These are phyloP conservation scores for Wickerhamomyces queroliae DNA, from an alignment of 805 yeast species.

Conservation along the genomic window DNA sequence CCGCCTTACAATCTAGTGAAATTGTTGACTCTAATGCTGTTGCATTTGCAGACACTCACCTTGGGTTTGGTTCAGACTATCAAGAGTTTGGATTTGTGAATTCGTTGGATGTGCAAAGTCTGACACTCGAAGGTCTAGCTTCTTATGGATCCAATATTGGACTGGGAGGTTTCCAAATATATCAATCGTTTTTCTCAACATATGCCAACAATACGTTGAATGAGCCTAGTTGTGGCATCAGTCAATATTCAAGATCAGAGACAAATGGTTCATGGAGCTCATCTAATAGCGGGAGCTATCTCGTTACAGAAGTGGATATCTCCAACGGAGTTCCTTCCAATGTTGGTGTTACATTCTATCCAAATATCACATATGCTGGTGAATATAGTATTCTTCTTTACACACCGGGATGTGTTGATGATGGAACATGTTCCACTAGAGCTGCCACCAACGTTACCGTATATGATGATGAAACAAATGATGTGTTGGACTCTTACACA, in stretches of 20 bases:
- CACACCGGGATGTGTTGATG: conserved; percentile 83
- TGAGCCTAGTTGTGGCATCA: conserved; percentile 49
- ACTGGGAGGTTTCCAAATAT: conserved; percentile 68
- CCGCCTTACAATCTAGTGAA: conserved; percentile 24
- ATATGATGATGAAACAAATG: conserved; percentile 32
- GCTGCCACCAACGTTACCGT: conserved; percentile 78
- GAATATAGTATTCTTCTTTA: conserved; percentile 63
- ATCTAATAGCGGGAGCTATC: conserved; percentile 27
- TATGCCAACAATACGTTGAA: conserved; percentile 76
- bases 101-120: conserved; percentile 48
- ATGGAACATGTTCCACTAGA: conserved; percentile 61
- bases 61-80: conserved; percentile 37
- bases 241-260: conserved; percentile 22
- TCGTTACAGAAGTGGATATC: conserved; percentile 24
- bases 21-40: conserved; percentile 6
- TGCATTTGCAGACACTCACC: conserved; percentile 26
- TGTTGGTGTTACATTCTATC: conserved; percentile 47
- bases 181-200: conserved; percentile 44
- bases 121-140: conserved; percentile 58
- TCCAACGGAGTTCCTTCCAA: conserved; percentile 26
- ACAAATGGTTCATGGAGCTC: conserved; percentile 25
- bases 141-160: conserved; percentile 70
- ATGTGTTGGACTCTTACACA: conserved; percentile 33
- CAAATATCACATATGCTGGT: conserved; percentile 70
- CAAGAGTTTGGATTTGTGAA: conserved; percentile 84